Base-by-base conservation (phyloP, 73 alveolate genomes). In the Symbiodinium natans region DNA sequence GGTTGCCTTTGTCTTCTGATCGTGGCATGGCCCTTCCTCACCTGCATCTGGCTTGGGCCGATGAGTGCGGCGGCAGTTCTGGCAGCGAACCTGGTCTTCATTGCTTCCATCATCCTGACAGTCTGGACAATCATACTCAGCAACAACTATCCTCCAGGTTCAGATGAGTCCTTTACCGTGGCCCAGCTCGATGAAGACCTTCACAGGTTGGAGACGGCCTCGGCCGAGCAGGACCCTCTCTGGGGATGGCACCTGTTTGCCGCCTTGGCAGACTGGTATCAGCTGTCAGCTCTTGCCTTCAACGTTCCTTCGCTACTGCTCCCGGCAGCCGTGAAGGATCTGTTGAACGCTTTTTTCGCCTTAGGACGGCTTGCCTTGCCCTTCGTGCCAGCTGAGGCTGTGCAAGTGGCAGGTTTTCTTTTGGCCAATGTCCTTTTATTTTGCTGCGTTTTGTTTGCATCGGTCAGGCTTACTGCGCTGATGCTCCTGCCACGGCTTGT, bases 251-350 rank as follows among this genome's bases (percentile, higher is more conserved):
- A 39, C 29, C 2, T 82, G 39, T 0, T 36, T 41, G 13, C 36
- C 3, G 40, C 17, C 8, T 39, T 82, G 33, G 11, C 40, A 38
- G 89, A 82, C 38, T 82, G 89, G 89, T 82, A 11, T 75, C 86
- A 75, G n/a, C 36, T 34, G 17, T 27, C 48, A 46, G 86, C 86
- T 75, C 86, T 75, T 1, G 10, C 89, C 40, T 82, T 82, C 63
- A 82, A 63, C 63, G 9, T 27, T 17, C 89, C 89, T 19, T 54
- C 15, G 36, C 13, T 82, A 34, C 15, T 39, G 36, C 63, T 82
- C 6, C 89, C 89, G 33, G 68, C 89, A 19, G 36, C 89, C 10
- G 89, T 82, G 33, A 54, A 82, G 29, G 89, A 82, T 39, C 63
- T 82, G 19, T 39, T 82, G 38, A 41, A 82, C 63, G 36, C 36